A percentile compares a stretch with the other conserved stretches of the same genome.
Conservation (phyloP, 306 rosid species). For the Mucuna pruriens region DNA sequence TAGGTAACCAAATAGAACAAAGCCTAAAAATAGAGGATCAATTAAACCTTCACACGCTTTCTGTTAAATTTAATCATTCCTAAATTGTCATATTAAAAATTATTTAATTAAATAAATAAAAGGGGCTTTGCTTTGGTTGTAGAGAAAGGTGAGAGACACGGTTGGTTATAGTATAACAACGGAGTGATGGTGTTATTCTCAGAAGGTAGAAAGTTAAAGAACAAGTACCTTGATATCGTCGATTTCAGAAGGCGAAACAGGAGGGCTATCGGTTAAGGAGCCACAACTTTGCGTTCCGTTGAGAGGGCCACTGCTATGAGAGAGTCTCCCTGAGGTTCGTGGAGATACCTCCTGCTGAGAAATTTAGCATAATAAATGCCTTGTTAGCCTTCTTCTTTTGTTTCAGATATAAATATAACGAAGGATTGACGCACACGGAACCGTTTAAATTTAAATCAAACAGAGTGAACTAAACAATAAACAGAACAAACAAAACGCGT, state of each 20-base stretch:
- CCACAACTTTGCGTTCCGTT: constrained; percentile 77
- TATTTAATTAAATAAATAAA: neutral
- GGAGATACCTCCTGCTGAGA: constrained; percentile 86
- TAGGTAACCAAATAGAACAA: neutral
- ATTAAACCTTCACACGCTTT: neutral
- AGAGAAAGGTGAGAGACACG: neutral
- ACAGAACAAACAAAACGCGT: neutral
- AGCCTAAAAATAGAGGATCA: constrained; percentile 10
- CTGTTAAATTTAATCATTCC: neutral
- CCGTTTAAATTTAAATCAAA: neutral
- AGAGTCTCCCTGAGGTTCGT: constrained; percentile 88
- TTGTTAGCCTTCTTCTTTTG: neutral
- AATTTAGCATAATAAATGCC: neutral
- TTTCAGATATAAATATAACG: neutral
- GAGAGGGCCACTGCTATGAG: constrained; percentile 94
- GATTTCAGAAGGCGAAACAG: constrained; percentile 85
- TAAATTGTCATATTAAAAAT: too few relatives aligned
- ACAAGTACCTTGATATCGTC: constrained; percentile 80
- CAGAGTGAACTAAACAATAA: neutral
- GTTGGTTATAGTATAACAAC: neutral
- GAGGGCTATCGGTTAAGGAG: constrained; percentile 85
- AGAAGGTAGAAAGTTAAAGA: neutral
- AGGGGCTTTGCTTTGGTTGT: neutral
- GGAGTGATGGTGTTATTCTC: neutral
- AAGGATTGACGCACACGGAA: neutral